Evolutionary conservation across 345 rosid genomes (phyloP).

Genomic region (Acer negundo): DNA sequence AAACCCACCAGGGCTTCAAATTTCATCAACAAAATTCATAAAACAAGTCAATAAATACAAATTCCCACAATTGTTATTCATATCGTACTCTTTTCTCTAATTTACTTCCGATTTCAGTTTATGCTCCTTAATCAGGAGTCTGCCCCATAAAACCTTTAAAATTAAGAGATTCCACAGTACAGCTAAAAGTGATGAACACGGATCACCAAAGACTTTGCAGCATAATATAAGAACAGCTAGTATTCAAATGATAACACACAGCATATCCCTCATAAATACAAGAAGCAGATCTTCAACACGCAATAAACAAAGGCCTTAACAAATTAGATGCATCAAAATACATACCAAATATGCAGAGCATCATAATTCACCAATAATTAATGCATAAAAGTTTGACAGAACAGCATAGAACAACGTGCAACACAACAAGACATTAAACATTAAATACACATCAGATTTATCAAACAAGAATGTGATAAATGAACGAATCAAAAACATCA

Average conservation of each 20-base stretch:
- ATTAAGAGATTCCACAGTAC: slow-evolving; percentile 5
- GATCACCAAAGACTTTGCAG: not conserved
- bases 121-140: not conserved
- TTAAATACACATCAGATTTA: not conserved
- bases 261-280: not conserved
- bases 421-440: not conserved
- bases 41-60: not conserved
- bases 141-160: not conserved
- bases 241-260: not conserved
- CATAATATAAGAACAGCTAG: not conserved
- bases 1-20: not conserved
- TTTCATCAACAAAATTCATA: not conserved
- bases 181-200: not conserved
- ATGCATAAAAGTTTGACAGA: slow-evolving; percentile 11
- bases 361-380: not conserved
- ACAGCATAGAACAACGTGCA: not conserved
- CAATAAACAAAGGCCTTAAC: not conserved
- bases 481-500: not conserved
- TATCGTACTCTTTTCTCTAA: not conserved
- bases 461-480: not conserved
- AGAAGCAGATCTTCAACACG: not conserved
- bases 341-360: not conserved
- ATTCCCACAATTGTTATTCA: not conserved
- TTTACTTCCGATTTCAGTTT: not conserved
- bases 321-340: not conserved